These are phyloP conservation scores for Sporothrix mexicana DNA, from an alignment of 2,329 filamentous ascomycete species.

Conservation along the genomic window DNA sequence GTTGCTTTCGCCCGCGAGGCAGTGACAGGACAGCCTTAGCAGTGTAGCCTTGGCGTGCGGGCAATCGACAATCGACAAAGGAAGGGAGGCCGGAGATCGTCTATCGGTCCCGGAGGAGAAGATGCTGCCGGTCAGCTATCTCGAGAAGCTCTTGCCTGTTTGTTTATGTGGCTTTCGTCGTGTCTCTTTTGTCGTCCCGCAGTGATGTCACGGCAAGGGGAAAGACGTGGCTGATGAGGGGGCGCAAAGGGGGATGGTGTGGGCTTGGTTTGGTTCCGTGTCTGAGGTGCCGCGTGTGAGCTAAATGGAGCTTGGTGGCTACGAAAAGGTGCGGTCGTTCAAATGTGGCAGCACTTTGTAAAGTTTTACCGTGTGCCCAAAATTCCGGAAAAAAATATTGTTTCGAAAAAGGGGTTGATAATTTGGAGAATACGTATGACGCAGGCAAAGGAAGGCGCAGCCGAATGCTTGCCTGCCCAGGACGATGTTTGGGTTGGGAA, in stretches of 20 bases:
- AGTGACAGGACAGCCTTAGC: neutral
- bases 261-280: neutral
- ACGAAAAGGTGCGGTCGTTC: neutral
- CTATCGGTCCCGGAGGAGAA: neutral
- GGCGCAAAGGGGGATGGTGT: conserved; percentile 6
- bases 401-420: neutral
- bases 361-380: conserved; percentile 8
- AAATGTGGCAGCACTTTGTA: conserved; percentile 1
- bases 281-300: neutral
- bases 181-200: neutral
- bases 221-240: neutral
- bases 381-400: neutral
- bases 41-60: neutral
- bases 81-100: neutral
- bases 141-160: neutral
- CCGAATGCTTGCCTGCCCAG: neutral
- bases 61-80: neutral
- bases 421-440: neutral
- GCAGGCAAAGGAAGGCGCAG: conserved; percentile 6
- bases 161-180: neutral
- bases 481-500: neutral
- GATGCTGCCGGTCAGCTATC: neutral
- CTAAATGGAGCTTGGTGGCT: neutral
- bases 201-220: conserved; percentile 21
- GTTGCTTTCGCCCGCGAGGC: neutral